phyloP scores from a whole-genome alignment of 2,329 filamentous ascomycete species.

The Botryotinia convoluta region DNA sequence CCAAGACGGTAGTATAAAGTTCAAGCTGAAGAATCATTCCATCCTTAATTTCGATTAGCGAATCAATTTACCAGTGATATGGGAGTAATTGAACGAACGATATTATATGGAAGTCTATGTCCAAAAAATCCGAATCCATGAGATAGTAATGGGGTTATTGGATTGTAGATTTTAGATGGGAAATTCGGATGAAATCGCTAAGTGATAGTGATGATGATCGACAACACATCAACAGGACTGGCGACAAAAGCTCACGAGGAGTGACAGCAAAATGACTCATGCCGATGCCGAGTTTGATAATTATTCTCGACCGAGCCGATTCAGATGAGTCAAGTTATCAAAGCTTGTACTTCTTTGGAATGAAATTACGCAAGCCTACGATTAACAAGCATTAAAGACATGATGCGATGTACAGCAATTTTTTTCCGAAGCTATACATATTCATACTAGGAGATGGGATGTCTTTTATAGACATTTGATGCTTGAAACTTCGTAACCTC shows the following conservation, averaged over 20 bases:
- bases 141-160: too few species aligned
- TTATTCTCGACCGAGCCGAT: fast-evolving
- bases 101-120: too few species aligned
- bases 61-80: too few species aligned
- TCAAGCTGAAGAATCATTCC: too few species aligned
- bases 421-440: too few species aligned
- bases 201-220: too few species aligned
- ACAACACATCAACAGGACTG: background rate
- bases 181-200: too few species aligned
- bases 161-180: too few species aligned
- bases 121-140: too few species aligned
- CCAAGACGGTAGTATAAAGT: too few species aligned
- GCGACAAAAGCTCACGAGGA: background rate
- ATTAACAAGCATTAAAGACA: background rate
- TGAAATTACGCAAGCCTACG: background rate
- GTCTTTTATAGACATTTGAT: background rate
- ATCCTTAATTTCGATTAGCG: too few species aligned
- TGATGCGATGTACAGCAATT: background rate
- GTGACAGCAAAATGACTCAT: background rate
- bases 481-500: background rate
- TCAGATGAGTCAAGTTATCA: background rate
- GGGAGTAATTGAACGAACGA: too few species aligned
- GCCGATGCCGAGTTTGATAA: fast-evolving
- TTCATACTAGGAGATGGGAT: background rate
- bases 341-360: background rate